Base-by-base conservation (phyloP, 495 filamentous ascomycete species). In the Neurospora sp. region DNA sequence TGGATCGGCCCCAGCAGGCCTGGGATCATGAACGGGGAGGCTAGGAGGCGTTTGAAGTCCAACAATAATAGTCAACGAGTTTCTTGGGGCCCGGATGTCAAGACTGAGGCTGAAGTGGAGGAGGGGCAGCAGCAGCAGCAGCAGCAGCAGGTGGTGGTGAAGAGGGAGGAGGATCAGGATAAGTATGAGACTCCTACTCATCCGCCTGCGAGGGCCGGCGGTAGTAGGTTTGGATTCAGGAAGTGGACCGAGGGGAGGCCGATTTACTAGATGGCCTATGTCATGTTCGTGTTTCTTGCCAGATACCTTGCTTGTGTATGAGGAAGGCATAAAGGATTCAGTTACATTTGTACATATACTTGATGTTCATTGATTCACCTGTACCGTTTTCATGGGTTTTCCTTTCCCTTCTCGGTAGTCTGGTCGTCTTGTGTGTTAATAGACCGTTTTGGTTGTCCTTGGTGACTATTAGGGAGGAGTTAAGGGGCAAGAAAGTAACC, bases 1-100 rank as follows among this genome's bases (percentile, higher is more conserved):
- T 99, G 96, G 96, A 94, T 97, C 79, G 96, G 96, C 0, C 86
- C 89, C 10, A 83, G 74, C 38, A 84, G 86, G n/a, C 62, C 77
- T 38, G 76, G 73, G 3, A 82, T 84, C 66, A 79, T 82, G 34
- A 73, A 45, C 28, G 72, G 42, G 3, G 74, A 48, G 45, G 81
- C 81, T 42, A 84, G 85, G 17, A 80, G 83, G 62, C 80, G 85
- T 36, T 79, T 86, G 72, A 86, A 86, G 79, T 87, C 87, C 75
- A 81, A 83, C 3, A 59, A 59, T 24, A 54, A 54, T 28, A 17
- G 13, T 31, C 24, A 31, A 3, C 82, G 88, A 24, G 83, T 84
- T 73, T 89, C 82, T 73, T 88, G 75, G 80, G 77, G 76, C 11
- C 75, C 76, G 21, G 84, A 82, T 59, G 80, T 79, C 70, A 83